A percentile compares a stretch with the other conserved stretches of the same genome.
phyloP scores from a whole-genome alignment of 2,329 filamentous ascomycete species.

The Botrytis pseudocinerea region DNA sequence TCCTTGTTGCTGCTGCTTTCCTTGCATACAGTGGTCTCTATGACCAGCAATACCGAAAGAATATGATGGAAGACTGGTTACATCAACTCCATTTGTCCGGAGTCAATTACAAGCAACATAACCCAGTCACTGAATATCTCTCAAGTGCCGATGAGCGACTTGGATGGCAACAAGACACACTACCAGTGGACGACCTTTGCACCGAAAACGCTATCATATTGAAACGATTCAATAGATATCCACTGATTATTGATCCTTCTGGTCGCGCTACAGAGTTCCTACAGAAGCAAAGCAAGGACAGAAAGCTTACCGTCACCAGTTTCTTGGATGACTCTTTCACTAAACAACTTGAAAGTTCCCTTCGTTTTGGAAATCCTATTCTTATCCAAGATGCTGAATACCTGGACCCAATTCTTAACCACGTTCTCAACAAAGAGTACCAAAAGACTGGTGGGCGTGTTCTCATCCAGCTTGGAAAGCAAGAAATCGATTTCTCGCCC shows the following conservation, averaged over 20 bases:
- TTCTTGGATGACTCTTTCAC: conserved; percentile 98
- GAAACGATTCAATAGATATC: conserved; percentile 97
- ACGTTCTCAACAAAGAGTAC: conserved; percentile 99
- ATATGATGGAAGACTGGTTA: conserved; percentile 97
- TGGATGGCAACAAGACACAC: conserved; percentile 88
- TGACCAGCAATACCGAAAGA: conserved; percentile 96
- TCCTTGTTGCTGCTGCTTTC: conserved; percentile 94
- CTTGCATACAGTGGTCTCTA: conserved; percentile 95
- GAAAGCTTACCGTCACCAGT: conserved; percentile 92
- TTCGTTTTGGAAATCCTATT: conserved; percentile 97
- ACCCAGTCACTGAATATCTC: conserved; percentile 92
- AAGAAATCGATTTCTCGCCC: conserved; percentile 98
- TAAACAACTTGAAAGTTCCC: conserved; percentile 93
- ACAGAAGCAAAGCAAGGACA: conserved; percentile 90
- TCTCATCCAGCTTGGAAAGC: conserved; percentile 95
- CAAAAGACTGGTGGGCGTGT: conserved; percentile 98
- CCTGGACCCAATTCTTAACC: conserved; percentile 93
- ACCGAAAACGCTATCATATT: conserved; percentile 98
- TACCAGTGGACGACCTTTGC: conserved; percentile 95
- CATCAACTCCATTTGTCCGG: conserved; percentile 92
- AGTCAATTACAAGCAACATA: conserved; percentile 88
- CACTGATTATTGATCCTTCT: conserved; percentile 96
- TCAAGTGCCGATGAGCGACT: conserved; percentile 95
- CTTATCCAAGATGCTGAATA: conserved; percentile 98
- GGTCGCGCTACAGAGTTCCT: conserved; percentile 93